These are phyloP conservation scores for Ceratocystis ficicola DNA, from an alignment of 2,329 filamentous ascomycete genomes.

Conservation along the genomic window DNA sequence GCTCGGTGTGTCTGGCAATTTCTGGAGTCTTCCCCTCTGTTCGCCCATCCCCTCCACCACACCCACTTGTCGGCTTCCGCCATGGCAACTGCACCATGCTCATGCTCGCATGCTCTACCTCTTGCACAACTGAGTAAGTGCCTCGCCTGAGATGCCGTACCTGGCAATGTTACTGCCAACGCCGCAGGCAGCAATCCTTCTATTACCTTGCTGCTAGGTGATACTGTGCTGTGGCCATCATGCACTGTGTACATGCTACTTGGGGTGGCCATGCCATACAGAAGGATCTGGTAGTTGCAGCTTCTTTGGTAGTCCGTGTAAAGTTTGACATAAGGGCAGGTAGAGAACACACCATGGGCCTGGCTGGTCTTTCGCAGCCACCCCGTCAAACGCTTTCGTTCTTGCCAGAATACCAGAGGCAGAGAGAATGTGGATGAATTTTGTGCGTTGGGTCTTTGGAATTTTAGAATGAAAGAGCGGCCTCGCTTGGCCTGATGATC, in stretches of 20 bases:
- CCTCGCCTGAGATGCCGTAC: not conserved
- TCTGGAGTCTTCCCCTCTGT: not conserved
- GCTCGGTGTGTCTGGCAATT: not conserved
- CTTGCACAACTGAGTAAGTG: not conserved
- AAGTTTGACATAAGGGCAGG: not conserved
- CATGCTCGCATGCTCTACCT: not conserved
- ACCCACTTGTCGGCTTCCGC: not conserved
- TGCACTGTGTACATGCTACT: too few relatives aligned
- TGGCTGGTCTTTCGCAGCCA: not conserved
- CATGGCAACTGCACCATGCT: not conserved
- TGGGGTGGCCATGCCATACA: too few relatives aligned
- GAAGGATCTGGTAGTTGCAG: not conserved
- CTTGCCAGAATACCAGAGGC: too few relatives aligned
- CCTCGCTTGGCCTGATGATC: not conserved
- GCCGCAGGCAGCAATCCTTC: not conserved
- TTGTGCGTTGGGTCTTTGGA: not conserved
- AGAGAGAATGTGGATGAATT: too few relatives aligned
- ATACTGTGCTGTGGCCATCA: not conserved
- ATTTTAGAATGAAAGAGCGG: not conserved
- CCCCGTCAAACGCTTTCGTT: too few relatives aligned
- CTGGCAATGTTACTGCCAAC: not conserved
- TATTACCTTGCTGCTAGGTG: not conserved
- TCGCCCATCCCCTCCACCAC: not conserved
- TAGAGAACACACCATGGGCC: not conserved
- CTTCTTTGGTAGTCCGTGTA: not conserved